Conservation (phyloP, 2,329 filamentous ascomycete species). For the Aspergillus tamarii region DNA sequence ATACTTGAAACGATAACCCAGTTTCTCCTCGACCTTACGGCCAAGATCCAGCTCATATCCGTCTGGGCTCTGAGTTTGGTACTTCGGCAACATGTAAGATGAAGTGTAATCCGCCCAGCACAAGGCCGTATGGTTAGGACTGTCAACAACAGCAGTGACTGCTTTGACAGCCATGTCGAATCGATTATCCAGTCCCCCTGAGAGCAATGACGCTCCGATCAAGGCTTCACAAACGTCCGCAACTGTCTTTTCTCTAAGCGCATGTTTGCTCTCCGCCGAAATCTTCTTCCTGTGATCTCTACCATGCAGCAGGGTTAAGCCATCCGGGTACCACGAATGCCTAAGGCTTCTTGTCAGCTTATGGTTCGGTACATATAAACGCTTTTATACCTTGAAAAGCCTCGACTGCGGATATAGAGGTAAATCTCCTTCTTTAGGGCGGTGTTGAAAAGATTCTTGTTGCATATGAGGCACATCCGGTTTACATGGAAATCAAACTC, state of each 20-base stretch:
- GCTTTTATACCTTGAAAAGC: conserved; percentile 68
- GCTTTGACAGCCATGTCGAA: conserved; percentile 66
- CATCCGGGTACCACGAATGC: conserved; percentile 86
- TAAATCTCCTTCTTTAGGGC: conserved; percentile 68
- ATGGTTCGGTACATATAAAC: background rate
- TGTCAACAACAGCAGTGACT: conserved; percentile 64
- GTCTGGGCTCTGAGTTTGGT: conserved; percentile 66
- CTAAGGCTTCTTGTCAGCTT: conserved; percentile 37
- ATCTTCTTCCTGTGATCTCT: conserved; percentile 62
- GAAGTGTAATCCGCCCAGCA: conserved; percentile 73
- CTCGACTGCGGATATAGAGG: conserved; percentile 79
- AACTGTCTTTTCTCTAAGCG: conserved; percentile 82
- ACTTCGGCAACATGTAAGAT: conserved; percentile 69
- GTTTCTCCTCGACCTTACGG: conserved; percentile 61
- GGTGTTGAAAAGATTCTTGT: conserved; percentile 81
- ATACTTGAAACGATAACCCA: conserved; percentile 70
- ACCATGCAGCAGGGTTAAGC: conserved; percentile 72
- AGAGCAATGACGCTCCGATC: conserved; percentile 79
- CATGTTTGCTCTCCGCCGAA: conserved; percentile 56
- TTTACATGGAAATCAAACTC: conserved; percentile 89
- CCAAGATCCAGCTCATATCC: conserved; percentile 72
- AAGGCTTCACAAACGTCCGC: conserved; percentile 94
- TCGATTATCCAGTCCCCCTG: conserved; percentile 51
- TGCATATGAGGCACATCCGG: conserved; percentile 89
- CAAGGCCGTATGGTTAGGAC: conserved; percentile 69